Evolutionary conservation across 805 yeast genomes (phyloP).

Genomic region (Hyphopichia homilentoma): DNA sequence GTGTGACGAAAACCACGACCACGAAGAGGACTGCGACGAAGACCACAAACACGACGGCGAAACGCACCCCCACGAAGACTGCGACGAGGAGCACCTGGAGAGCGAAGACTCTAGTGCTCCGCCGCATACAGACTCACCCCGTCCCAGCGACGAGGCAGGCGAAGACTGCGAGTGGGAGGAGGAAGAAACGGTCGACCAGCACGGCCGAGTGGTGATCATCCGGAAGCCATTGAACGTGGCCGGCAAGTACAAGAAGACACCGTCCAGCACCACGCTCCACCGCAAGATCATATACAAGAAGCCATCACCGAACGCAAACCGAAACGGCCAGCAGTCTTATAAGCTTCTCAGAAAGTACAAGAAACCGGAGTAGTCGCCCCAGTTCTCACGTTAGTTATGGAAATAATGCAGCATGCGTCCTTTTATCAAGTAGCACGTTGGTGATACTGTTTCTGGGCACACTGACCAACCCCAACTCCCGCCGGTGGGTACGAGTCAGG

Average conservation of each 20-base stretch:
- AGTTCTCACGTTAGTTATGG: too few species aligned
- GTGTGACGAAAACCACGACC: slow-evolving; percentile 5
- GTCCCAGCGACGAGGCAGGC: slow-evolving; percentile 1
- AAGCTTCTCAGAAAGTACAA: too few species aligned
- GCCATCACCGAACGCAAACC: slow-evolving; percentile 4
- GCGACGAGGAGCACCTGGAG: slow-evolving; percentile 4
- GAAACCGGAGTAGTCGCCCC: too few species aligned
- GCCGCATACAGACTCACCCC: slow-evolving; percentile 4
- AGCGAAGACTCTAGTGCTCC: slow-evolving; percentile 1
- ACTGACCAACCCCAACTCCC: slow-evolving; percentile 54
- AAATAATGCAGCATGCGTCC: too few species aligned
- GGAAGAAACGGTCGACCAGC: slow-evolving; percentile 13
- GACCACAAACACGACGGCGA: slow-evolving; percentile 6
- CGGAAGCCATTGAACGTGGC: slow-evolving; percentile 18
- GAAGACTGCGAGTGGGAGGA: slow-evolving; percentile 19
- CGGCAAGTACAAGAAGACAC: slow-evolving; percentile 7
- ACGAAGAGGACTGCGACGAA: slow-evolving; percentile 4
- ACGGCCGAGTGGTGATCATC: slow-evolving; percentile 14
- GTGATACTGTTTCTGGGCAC: slow-evolving; percentile 41
- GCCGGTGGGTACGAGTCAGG: slow-evolving; percentile 15
- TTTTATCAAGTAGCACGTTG: slow-evolving; percentile 20
- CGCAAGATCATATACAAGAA: slow-evolving; percentile 11
- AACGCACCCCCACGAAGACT: slow-evolving; percentile 5
- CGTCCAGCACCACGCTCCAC: slow-evolving; percentile 3
- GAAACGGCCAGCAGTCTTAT: slow-evolving; percentile 1